Evolutionary conservation across 1,284 basidiomycete species (phyloP), one percentile per base, ranked within the genome.

Genomic region (Phellopilus nigrolimitatus): DNA sequence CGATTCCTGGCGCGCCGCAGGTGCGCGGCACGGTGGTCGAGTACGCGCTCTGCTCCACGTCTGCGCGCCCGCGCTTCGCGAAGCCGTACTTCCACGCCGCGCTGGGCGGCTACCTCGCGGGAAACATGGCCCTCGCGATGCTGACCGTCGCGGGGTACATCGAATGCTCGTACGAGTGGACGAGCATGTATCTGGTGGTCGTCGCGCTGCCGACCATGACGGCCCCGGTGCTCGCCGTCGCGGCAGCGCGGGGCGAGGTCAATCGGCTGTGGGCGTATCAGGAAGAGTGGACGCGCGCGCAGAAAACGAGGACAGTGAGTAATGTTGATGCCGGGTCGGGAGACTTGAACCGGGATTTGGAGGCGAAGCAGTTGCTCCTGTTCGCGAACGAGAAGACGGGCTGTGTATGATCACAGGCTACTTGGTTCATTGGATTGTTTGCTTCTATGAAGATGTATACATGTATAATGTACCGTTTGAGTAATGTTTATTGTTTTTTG

Each of bases 71-170:
- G 2, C 12, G 24, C 15, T 51, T 44, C 33, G 15, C n/a, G 13
- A 52, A 52, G 22, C 43, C 45, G 3, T 52, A 47, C 17, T 46
- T 47, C 43, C 21, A 47, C 19, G 33, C 50, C 1, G 22, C 50
- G 8, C 10, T 51, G 9, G 17, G 13, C 9, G 17, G 25, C 7
- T 46, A 36, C 28, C 17, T 52, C 4, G 10, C 28, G 19, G 28
- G n/a, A 9, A 15, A 34, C 21, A 19, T n/a, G 6, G 2, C 47
- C 19, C 19, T 51, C 9, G 40, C 43, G 15, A 28, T 25, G 17
- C 17, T 47, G 13, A 40, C 21, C 3, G 17, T 45, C 4, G 21
- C 25, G 33, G 50, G 44, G 1, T 40, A 47, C 30, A 8, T 52
- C 19, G 25, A 37, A 9, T 15, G 5, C 24, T 17, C 21, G 24